phyloP scores from a whole-genome alignment of 805 yeast species.

The Nakazawaea wickerhamii region DNA sequence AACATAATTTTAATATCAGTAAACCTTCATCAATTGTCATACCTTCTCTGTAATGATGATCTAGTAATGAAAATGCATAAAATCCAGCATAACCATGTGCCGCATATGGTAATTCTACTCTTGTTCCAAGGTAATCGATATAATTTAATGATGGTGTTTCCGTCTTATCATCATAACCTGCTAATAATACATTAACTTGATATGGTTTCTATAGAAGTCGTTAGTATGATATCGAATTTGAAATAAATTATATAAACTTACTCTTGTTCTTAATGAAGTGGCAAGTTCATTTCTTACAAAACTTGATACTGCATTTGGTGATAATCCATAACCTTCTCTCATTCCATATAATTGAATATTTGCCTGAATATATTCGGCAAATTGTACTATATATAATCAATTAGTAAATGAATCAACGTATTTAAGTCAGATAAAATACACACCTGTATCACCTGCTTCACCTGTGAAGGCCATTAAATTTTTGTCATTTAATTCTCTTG shows the following conservation, averaged over 20 bases:
- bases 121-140: conserved; percentile 93
- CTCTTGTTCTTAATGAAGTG: conserved; percentile 77
- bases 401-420: not conserved
- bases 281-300: conserved; percentile 88
- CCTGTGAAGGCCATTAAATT: conserved; percentile 87
- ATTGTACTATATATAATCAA: conserved; percentile 47
- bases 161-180: conserved; percentile 65
- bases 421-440: conserved; percentile 11
- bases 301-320: conserved; percentile 82
- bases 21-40: conserved; percentile 76
- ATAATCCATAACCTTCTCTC: conserved; percentile 76
- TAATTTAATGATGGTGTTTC: conserved; percentile 67
- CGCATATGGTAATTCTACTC: conserved; percentile 87
- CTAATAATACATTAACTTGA: conserved; percentile 88
- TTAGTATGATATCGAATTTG: not conserved
- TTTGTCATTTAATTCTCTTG: conserved; percentile 67
- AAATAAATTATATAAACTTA: conserved; percentile 17
- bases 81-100: conserved; percentile 99
- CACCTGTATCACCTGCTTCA: conserved; percentile 86
- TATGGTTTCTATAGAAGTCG: conserved; percentile 59
- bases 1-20: conserved; percentile 63
- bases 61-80: conserved; percentile 84
- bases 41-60: conserved; percentile 79
- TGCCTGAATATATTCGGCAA: conserved; percentile 92
- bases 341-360: conserved; percentile 83